These are phyloP conservation scores for Puccinia brachypodii DNA, from an alignment of 1,284 basidiomycete genomes.

Conservation along the genomic window DNA sequence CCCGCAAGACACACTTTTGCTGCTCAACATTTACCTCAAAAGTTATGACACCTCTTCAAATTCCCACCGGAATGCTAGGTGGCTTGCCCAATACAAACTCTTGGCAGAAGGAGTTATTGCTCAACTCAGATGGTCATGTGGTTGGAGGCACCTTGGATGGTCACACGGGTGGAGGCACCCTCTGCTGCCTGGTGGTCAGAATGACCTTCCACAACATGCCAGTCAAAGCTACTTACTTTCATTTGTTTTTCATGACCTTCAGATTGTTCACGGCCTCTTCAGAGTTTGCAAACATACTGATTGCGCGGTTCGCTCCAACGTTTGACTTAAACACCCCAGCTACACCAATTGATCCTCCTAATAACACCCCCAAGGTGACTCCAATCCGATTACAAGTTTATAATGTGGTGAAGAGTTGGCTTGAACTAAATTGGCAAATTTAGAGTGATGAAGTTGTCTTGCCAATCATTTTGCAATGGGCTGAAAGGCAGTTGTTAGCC, in stretches of 20 bases:
- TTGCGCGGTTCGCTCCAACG: constrained; percentile 72
- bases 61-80: background rate
- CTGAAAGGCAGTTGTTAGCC: constrained; percentile 64
- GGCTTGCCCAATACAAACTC: constrained; percentile 63
- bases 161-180: no score
- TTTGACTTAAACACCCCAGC: constrained; percentile 65
- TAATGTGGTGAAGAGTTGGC: constrained; percentile 89
- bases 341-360: constrained; percentile 65
- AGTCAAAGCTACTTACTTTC: constrained; percentile 77
- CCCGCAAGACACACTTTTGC: background rate
- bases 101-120: constrained; percentile 76
- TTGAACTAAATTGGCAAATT: constrained; percentile 83
- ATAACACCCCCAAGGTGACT: constrained; percentile 74
- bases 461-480: constrained; percentile 66
- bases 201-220: constrained; percentile 93
- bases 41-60: background rate
- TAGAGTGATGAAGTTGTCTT: constrained; percentile 60
- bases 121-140: constrained; percentile 85
- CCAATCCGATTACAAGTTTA: constrained; percentile 85
- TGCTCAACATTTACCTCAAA: background rate
- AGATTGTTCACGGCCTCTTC: constrained; percentile 81
- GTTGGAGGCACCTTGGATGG: no score
- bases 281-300: constrained; percentile 73
- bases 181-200: constrained; percentile 84
- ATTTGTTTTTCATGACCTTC: constrained; percentile 93